Percentiles rank a stretch among this genome's conserved stretches.
These are phyloP conservation scores for Phalaenopsis hybrid DNA, from an alignment of 116 monocot genomes.

Conservation along the genomic window DNA sequence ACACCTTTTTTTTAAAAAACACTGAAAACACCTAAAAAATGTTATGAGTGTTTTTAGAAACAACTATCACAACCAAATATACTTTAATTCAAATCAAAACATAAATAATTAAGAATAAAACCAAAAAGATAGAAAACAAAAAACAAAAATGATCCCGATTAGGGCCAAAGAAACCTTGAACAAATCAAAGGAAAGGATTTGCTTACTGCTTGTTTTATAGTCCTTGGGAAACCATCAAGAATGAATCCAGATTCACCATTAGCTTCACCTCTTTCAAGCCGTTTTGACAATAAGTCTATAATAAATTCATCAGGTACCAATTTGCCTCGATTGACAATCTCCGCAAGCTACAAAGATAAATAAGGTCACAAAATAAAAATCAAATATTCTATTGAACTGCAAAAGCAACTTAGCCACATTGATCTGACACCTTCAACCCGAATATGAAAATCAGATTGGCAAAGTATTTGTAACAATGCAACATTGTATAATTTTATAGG, in stretches of 20 bases:
- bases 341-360: slow-evolving; percentile 54
- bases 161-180: neutral
- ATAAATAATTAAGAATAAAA: no score
- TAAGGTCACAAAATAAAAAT: neutral
- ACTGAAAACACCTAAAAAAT: no score
- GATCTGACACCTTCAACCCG: neutral
- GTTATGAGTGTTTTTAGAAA: no score
- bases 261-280: slow-evolving; percentile 52
- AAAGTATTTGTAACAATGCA: neutral
- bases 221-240: slow-evolving; percentile 94
- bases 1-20: no score
- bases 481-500: no score
- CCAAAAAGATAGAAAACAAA: no score
- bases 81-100: no score
- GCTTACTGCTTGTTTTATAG: slow-evolving; percentile 88
- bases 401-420: neutral
- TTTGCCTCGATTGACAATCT: slow-evolving; percentile 80
- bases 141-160: no score
- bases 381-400: neutral
- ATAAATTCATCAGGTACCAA: slow-evolving; percentile 87
- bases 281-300: slow-evolving; percentile 61
- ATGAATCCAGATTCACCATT: slow-evolving; percentile 91
- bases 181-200: neutral
- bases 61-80: no score
- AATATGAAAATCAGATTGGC: neutral